These are phyloP conservation scores for Chlamydomonas reinhardtii DNA, from an alignment of 163 green algal genomes.

Conservation along the genomic window DNA sequence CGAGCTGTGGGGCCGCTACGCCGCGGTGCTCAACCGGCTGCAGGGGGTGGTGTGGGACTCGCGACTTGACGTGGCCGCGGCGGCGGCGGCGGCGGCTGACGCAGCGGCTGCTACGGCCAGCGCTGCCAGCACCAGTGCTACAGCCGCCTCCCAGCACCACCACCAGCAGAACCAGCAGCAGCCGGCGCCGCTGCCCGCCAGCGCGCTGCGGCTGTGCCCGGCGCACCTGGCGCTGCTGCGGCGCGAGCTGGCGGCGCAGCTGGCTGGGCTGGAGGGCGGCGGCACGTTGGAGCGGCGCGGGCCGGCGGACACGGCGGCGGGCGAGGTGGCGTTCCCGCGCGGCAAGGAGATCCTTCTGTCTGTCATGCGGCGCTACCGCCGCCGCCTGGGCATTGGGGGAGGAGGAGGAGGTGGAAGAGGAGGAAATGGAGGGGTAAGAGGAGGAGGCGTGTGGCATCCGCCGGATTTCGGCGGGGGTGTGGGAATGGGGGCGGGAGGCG, in stretches of 20 bases:
- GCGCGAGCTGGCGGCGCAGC: conserved; percentile 52
- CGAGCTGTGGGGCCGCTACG: conserved; percentile 82
- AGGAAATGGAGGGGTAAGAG: neutral
- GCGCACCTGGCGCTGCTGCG: conserved; percentile 41
- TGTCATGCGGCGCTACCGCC: conserved; percentile 75
- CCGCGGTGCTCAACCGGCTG: conserved; percentile 74
- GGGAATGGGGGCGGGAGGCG: neutral
- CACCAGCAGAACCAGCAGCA: conserved; percentile 13
- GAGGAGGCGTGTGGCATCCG: too few relatives aligned
- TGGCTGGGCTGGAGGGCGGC: conserved; percentile 59
- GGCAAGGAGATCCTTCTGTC: conserved; percentile 79
- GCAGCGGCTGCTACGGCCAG: neutral
- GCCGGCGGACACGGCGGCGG: conserved; percentile 58
- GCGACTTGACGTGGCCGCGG: conserved; percentile 40
- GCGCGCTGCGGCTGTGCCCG: conserved; percentile 13
- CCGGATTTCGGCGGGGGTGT: neutral
- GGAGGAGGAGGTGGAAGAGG: neutral
- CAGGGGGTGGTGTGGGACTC: conserved; percentile 65
- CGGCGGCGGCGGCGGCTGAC: conserved; percentile 28
- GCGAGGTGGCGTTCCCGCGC: conserved; percentile 69
- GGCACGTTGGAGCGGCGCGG: conserved; percentile 52
- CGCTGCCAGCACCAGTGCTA: too few relatives aligned
- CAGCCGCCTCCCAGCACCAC: neutral
- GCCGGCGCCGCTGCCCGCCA: conserved; percentile 9
- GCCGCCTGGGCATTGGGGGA: conserved; percentile 45